Percentiles rank a stretch among this genome's conserved stretches.
Evolutionary conservation across 2,329 filamentous ascomycete species (phyloP).

Genomic region (Alternaria rosae): DNA sequence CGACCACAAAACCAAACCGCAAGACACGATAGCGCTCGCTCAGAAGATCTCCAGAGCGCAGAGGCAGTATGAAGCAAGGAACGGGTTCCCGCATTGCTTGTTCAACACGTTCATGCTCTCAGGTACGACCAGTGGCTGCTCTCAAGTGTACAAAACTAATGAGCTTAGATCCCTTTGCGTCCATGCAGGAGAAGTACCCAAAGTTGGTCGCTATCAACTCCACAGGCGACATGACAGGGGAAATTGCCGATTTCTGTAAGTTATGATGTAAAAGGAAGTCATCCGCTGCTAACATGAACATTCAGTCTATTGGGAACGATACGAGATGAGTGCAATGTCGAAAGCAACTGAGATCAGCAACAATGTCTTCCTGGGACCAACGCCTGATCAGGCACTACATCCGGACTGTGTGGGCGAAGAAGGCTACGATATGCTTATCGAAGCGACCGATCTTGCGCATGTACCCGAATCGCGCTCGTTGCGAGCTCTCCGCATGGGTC

Average conservation of each 20-base stretch:
- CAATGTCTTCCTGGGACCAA: conserved; percentile 91
- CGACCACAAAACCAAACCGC: conserved; percentile 68
- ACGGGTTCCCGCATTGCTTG: conserved; percentile 61
- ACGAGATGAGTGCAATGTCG: conserved; percentile 95
- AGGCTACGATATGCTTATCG: conserved; percentile 83
- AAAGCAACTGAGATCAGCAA: conserved; percentile 84
- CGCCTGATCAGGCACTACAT: conserved; percentile 70
- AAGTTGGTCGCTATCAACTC: conserved; percentile 79
- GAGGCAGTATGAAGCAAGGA: conserved; percentile 71
- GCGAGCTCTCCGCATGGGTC: conserved; percentile 66
- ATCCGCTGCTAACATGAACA: neutral
- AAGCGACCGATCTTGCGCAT: conserved; percentile 84
- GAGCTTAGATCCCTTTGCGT: conserved; percentile 33
- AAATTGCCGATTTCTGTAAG: conserved; percentile 82
- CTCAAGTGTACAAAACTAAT: neutral
- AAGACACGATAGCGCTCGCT: conserved; percentile 71
- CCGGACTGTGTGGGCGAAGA: conserved; percentile 53
- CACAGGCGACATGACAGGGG: conserved; percentile 73
- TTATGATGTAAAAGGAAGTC: neutral
- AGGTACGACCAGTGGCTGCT: conserved; percentile 51
- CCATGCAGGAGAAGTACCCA: conserved; percentile 73
- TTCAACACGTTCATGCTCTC: conserved; percentile 87
- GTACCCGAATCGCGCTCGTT: conserved; percentile 75
- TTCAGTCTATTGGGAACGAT: conserved; percentile 77
- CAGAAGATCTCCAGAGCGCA: conserved; percentile 77